These are phyloP conservation scores for Picea mariana DNA, from an alignment of 83 land plant species.

Conservation along the genomic window DNA sequence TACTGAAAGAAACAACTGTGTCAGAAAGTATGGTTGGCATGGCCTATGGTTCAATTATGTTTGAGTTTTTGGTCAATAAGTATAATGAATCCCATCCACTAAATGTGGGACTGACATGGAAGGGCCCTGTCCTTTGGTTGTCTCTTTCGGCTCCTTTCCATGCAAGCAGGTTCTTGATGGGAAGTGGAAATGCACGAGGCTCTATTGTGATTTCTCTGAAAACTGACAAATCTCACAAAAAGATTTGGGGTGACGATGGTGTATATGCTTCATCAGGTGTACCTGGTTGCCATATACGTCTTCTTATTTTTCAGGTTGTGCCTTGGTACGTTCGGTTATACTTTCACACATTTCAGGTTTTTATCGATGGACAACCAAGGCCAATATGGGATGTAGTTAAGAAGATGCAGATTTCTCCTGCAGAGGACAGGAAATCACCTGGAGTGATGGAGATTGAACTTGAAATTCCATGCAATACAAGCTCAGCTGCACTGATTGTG, in stretches of 20 bases:
- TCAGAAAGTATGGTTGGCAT: slow-evolving; percentile 23
- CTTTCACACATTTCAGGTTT: slow-evolving; percentile 72
- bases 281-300: slow-evolving; percentile 30
- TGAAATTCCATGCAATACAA: slow-evolving; percentile 50
- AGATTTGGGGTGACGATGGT: not conserved
- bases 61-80: slow-evolving; percentile 30
- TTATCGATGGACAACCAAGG: slow-evolving; percentile 57
- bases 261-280: not conserved
- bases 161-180: slow-evolving; percentile 81
- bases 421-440: slow-evolving; percentile 89
- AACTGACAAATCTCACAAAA: slow-evolving; percentile 23
- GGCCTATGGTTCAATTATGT: slow-evolving; percentile 35
- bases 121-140: slow-evolving; percentile 62
- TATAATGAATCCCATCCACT: slow-evolving; percentile 43
- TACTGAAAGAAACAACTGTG: slow-evolving; percentile 16
- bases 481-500: slow-evolving; percentile 56
- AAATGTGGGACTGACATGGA: slow-evolving; percentile 83
- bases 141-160: slow-evolving; percentile 68
- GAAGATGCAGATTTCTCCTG: slow-evolving; percentile 71
- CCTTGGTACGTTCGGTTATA: slow-evolving; percentile 98
- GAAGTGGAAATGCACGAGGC: slow-evolving; percentile 96
- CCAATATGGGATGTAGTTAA: slow-evolving; percentile 43
- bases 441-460: slow-evolving; percentile 81
- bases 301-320: slow-evolving; percentile 80
- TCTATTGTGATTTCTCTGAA: slow-evolving; percentile 76